Evolutionary conservation across 345 rosid genomes (phyloP).

Genomic region (Heritiera littoralis): DNA sequence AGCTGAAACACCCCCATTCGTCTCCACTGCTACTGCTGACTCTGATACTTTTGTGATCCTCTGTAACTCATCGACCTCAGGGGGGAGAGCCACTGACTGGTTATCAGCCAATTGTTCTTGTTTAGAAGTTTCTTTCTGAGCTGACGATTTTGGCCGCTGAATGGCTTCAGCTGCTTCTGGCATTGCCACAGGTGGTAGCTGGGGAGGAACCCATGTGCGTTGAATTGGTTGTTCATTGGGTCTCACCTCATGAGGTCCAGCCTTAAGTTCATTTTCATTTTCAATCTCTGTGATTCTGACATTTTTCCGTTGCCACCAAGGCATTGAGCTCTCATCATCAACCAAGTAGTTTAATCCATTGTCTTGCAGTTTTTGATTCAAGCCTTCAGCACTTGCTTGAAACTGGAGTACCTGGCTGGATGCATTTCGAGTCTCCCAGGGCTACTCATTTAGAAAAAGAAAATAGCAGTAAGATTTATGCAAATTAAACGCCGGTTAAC

Average conservation of each 20-base stretch:
- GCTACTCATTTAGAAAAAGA: slow-evolving; percentile 41
- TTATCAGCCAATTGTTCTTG: slow-evolving; percentile 43
- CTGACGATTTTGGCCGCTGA: slow-evolving; percentile 64
- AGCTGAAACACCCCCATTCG: slow-evolving; percentile 38
- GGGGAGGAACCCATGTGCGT: slow-evolving; percentile 93
- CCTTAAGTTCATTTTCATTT: slow-evolving; percentile 49
- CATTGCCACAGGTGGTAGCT: slow-evolving; percentile 90
- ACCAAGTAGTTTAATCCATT: slow-evolving; percentile 43
- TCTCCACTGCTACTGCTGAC: slow-evolving; percentile 49
- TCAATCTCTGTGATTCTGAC: slow-evolving; percentile 61
- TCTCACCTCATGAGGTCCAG: slow-evolving; percentile 37
- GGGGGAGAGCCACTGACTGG: slow-evolving; percentile 35
- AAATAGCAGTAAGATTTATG: slow-evolving; percentile 8
- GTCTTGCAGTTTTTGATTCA: slow-evolving; percentile 38
- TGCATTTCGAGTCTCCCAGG: slow-evolving; percentile 71
- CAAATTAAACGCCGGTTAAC: slow-evolving; percentile 1
- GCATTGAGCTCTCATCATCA: slow-evolving; percentile 38
- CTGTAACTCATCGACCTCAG: slow-evolving; percentile 63
- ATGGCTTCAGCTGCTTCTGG: slow-evolving; percentile 97
- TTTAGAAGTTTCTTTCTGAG: slow-evolving; percentile 46
- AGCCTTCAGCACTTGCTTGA: slow-evolving; percentile 40
- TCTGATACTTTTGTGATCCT: slow-evolving; percentile 72
- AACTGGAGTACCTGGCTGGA: slow-evolving; percentile 41
- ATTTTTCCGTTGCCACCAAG: slow-evolving; percentile 84
- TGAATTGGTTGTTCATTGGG: slow-evolving; percentile 53